phyloP scores from a whole-genome alignment of 2,329 filamentous ascomycete species.

The Sarocladiaceae sp. region DNA sequence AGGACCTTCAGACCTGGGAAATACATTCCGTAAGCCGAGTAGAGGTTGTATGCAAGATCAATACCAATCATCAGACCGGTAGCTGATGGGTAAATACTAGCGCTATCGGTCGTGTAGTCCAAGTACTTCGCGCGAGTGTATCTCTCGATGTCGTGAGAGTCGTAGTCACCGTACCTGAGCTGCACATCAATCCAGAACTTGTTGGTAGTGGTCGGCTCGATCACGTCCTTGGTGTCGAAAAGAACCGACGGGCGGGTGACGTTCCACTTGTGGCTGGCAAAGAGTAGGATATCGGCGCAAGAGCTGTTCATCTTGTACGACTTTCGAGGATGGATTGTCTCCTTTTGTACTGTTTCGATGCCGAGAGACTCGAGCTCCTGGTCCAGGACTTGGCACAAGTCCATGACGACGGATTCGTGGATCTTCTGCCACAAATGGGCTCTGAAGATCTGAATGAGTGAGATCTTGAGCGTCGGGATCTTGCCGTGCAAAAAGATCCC shows the following conservation, averaged over 20 bases:
- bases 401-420: conserved; percentile 97
- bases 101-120: conserved; percentile 97
- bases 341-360: conserved; percentile 97
- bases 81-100: conserved; percentile 96
- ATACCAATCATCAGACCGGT: conserved; percentile 97
- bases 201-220: conserved; percentile 90
- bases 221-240: conserved; percentile 93
- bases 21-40: conserved; percentile 97
- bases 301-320: conserved; percentile 99
- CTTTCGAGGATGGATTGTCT: conserved; percentile 97
- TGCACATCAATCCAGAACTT: conserved; percentile 99
- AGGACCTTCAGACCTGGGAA: conserved; percentile 96
- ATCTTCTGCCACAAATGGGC: conserved; percentile 99
- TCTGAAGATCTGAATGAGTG: conserved; percentile 97
- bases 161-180: conserved; percentile 93
- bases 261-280: conserved; percentile 98
- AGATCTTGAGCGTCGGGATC: conserved; percentile 96
- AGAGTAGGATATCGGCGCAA: conserved; percentile 92
- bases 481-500: conserved; percentile 99
- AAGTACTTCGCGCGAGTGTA: conserved; percentile 97
- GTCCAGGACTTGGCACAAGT: conserved; percentile 96
- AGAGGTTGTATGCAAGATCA: conserved; percentile 95
- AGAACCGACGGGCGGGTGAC: conserved; percentile 88
- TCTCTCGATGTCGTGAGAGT: conserved; percentile 96
- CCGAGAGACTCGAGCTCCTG: conserved; percentile 93